These are phyloP conservation scores for Funneliformis geosporum DNA, from an alignment of 192 early-diverging fungal species.

Conservation along the genomic window DNA sequence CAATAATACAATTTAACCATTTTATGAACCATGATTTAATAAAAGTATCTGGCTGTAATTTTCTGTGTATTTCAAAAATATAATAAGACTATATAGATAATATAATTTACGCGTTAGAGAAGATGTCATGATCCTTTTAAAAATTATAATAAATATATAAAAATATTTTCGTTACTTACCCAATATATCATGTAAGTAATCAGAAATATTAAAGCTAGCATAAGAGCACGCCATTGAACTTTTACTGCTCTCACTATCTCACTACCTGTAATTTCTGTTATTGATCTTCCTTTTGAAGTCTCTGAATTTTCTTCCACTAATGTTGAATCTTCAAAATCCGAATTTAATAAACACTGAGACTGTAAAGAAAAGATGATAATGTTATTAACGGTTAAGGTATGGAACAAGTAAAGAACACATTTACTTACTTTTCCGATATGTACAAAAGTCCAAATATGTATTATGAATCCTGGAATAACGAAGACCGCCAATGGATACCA, in stretches of 20 bases:
- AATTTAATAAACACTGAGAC: neutral
- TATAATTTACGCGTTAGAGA: neutral
- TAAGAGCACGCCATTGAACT: conserved; percentile 10
- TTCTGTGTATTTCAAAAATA: neutral
- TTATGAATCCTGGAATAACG: neutral
- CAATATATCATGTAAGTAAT: neutral
- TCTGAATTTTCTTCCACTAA: neutral
- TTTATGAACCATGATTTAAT: neutral
- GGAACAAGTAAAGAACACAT: neutral
- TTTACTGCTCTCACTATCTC: neutral
- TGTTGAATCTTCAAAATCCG: neutral
- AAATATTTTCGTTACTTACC: neutral
- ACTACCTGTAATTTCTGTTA: neutral
- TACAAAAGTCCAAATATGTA: conserved; percentile 11
- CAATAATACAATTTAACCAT: neutral
- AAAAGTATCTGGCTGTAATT: neutral
- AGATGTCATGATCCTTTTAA: no score
- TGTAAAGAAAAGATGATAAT: neutral
- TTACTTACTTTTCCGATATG: neutral
- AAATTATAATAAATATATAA: neutral
- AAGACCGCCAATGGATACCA: neutral
- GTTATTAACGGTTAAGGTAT: neutral
- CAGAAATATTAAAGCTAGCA: neutral
- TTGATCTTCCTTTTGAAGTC: neutral
- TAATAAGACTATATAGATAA: neutral